Evolutionary conservation across 2,329 filamentous ascomycete genomes (phyloP).

Genomic region (Hymenoscyphus repandus): DNA sequence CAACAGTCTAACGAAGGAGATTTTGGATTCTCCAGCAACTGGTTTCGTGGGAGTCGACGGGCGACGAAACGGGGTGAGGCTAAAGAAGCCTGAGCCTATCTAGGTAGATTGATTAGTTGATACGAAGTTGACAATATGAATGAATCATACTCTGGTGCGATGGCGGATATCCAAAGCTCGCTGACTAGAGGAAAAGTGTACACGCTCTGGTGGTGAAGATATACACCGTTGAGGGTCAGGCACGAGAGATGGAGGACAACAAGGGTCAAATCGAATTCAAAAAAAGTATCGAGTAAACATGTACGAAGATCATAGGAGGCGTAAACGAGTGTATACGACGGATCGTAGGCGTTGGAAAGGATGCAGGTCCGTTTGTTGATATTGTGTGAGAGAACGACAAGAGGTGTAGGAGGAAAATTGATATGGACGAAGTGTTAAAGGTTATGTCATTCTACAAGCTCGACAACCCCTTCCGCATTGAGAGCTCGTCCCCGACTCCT

Average conservation of each 20-base stretch:
- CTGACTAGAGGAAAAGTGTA: not conserved
- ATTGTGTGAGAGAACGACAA: not conserved
- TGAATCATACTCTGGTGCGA: not conserved
- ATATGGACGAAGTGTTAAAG: too few species aligned
- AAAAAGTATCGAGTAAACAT: constrained; percentile 1
- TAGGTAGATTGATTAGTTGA: too few species aligned
- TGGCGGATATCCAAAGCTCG: not conserved
- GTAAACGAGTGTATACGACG: constrained; percentile 4
- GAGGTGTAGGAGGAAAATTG: not conserved
- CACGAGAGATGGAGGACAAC: not conserved
- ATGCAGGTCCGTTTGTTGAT: not conserved
- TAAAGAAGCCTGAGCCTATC: too few species aligned
- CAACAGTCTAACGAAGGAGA: too few species aligned
- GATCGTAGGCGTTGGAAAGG: not conserved
- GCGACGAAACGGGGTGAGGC: too few species aligned
- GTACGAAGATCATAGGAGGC: not conserved
- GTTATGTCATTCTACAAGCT: too few species aligned
- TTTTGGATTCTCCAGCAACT: too few species aligned
- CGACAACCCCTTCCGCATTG: too few species aligned
- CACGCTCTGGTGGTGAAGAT: not conserved
- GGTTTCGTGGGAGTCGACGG: too few species aligned
- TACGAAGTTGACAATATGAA: too few species aligned
- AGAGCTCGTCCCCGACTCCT: too few species aligned
- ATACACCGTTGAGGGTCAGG: not conserved
- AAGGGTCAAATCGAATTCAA: not conserved